Evolutionary conservation across 139 green algal genomes (phyloP).

Genomic region (Ostreobium quekettii): DNA sequence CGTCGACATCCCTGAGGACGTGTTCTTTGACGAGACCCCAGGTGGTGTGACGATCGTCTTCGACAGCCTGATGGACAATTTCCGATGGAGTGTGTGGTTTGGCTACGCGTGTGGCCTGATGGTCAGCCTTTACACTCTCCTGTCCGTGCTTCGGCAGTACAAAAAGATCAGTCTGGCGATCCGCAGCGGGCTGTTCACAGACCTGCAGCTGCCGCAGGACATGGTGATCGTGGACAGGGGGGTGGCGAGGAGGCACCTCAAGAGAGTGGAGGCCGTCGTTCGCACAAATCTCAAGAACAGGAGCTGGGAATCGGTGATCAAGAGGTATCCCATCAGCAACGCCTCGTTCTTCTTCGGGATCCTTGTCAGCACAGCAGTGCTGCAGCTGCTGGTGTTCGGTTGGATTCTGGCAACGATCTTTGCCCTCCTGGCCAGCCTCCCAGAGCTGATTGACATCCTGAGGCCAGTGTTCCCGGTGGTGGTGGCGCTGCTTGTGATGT

Average conservation of each 20-base stretch:
- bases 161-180: constrained; percentile 7
- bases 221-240: too few species aligned
- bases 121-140: background rate
- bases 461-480: background rate
- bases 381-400: constrained; percentile 17
- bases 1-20: too few species aligned
- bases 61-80: background rate
- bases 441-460: constrained; percentile 2
- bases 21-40: too few species aligned
- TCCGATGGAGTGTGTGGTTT: constrained; percentile 6
- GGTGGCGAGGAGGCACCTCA: too few species aligned
- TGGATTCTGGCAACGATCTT: background rate
- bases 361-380: constrained; percentile 11
- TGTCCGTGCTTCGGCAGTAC: constrained; percentile 13
- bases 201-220: constrained; percentile 1
- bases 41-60: background rate
- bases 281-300: too few species aligned
- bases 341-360: constrained; percentile 15
- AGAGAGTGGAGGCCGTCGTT: too few species aligned
- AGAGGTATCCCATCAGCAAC: background rate
- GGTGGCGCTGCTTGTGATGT: background rate
- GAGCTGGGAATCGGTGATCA: background rate
- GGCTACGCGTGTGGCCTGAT: constrained; percentile 2
- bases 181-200: background rate
- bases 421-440: background rate